Evolutionary conservation across 2,329 filamentous ascomycete genomes (phyloP).

Genomic region (Fusarium sacchari): DNA sequence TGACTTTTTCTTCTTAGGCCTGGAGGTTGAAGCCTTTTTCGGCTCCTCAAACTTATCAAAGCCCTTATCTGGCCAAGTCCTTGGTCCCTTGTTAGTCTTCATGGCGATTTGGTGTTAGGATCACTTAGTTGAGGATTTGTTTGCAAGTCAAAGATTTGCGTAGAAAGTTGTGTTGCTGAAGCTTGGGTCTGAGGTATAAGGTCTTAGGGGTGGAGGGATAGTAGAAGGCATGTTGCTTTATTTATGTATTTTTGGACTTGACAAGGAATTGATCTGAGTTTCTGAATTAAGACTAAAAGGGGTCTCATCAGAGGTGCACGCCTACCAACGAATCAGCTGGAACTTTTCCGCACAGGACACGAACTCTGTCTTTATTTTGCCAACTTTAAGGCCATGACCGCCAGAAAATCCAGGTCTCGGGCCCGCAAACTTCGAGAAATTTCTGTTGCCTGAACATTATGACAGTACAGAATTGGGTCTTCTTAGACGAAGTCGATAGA

Average conservation of each 20-base stretch:
- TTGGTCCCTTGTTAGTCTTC: too few relatives aligned
- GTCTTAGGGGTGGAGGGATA: background rate
- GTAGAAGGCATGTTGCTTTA: background rate
- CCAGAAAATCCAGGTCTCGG: background rate
- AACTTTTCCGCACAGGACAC: too few relatives aligned
- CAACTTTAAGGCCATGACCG: background rate
- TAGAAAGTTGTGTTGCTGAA: background rate
- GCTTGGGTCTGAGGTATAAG: background rate
- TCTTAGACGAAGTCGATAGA: background rate
- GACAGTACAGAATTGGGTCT: background rate
- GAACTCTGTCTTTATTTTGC: background rate
- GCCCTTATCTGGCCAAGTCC: too few relatives aligned
- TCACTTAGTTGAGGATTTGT: background rate
- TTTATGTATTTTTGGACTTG: background rate
- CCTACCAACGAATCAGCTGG: background rate
- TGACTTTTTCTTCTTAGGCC: too few relatives aligned
- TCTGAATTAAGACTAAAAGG: background rate
- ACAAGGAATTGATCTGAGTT: background rate
- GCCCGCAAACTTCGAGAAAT: background rate
- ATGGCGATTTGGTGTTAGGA: too few relatives aligned
- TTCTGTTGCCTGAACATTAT: background rate
- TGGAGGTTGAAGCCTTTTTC: too few relatives aligned
- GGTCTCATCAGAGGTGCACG: background rate
- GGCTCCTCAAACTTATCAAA: too few relatives aligned
- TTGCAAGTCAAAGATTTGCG: background rate